A percentile compares a stretch with the other conserved stretches of the same genome.
These are phyloP conservation scores for Kwoniella europaea DNA, from an alignment of 768 basidiomycete genomes.

Conservation along the genomic window DNA sequence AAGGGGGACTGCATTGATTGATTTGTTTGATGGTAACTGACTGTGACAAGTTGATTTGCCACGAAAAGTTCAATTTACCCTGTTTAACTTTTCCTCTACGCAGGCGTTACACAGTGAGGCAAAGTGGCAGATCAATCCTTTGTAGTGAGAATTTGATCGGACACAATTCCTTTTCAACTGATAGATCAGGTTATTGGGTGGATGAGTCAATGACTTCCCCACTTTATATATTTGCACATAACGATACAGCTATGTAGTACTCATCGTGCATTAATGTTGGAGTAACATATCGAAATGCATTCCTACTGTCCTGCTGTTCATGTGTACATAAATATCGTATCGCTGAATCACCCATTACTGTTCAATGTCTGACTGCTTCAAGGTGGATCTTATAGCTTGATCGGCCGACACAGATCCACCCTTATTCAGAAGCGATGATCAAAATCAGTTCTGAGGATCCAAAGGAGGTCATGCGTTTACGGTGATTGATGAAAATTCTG, in stretches of 20 bases:
- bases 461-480: no score
- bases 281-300: no score
- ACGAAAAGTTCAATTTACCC: background rate
- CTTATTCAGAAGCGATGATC: no score
- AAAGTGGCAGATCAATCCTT: background rate
- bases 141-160: background rate
- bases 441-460: no score
- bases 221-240: background rate
- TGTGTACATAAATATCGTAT: no score
- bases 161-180: background rate
- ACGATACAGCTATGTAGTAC: background rate
- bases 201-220: background rate
- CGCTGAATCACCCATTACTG: no score
- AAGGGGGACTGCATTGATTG: background rate
- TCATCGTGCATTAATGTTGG: no score
- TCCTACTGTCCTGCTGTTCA: no score
- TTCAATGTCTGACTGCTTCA: no score
- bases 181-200: background rate
- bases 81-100: background rate
- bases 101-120: background rate
- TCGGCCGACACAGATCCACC: no score
- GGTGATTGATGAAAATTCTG: no score
- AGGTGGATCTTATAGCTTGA: no score
- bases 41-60: background rate
- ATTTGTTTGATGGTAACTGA: background rate